These are phyloP conservation scores for Diaporthe eres DNA, from an alignment of 2,329 filamentous ascomycete genomes.

Conservation along the genomic window DNA sequence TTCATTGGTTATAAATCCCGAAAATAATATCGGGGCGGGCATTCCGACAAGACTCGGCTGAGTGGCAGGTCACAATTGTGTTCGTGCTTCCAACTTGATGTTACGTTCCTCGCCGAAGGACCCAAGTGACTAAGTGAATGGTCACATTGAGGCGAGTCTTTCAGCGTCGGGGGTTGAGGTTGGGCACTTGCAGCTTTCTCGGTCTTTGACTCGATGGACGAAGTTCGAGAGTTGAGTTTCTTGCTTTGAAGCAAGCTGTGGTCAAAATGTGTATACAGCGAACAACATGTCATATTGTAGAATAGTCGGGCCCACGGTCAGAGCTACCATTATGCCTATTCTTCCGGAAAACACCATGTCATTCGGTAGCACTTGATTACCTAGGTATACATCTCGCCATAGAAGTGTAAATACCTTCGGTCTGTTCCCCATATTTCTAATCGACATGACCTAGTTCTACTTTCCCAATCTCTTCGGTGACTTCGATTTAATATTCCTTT, in stretches of 20 bases:
- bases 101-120: neutral
- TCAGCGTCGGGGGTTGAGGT: neutral
- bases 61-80: neutral
- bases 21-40: neutral
- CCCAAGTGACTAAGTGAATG: too few relatives aligned
- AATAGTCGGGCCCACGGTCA: neutral
- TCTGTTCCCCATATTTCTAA: neutral
- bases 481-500: neutral
- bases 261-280: neutral
- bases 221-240: neutral
- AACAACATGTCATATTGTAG: neutral
- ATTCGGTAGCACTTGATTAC: too few relatives aligned
- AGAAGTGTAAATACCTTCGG: neutral
- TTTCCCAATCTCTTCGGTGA: neutral
- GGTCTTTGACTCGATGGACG: too few relatives aligned
- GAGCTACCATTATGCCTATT: neutral
- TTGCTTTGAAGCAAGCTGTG: neutral
- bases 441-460: neutral
- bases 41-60: neutral
- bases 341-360: too few relatives aligned
- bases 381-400: neutral
- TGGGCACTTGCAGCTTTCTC: too few relatives aligned
- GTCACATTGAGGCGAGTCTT: neutral
- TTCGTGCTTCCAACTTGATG: neutral
- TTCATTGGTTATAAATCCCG: neutral